Evolutionary conservation across 192 early-diverging fungal genomes (phyloP).

Genomic region (Lobosporangium transversale): DNA sequence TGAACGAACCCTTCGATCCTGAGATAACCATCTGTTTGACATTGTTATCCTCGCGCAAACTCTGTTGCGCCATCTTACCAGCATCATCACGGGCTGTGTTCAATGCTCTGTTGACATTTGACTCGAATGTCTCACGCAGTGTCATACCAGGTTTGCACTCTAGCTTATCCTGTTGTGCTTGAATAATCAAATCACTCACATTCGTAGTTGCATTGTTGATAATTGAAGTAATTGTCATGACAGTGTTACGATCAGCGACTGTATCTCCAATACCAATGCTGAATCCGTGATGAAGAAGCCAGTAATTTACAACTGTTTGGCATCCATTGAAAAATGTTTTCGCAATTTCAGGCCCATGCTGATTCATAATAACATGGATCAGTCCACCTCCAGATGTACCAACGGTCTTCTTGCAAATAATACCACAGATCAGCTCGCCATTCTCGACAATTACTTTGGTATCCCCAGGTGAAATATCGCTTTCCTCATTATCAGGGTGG

Average conservation of each 20-base stretch:
- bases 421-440: conserved; percentile 92
- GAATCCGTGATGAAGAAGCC: conserved; percentile 94
- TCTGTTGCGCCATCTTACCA: conserved; percentile 84
- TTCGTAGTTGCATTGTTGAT: conserved; percentile 80
- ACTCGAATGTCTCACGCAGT: conserved; percentile 91
- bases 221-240: conserved; percentile 78
- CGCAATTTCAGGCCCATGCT: conserved; percentile 87
- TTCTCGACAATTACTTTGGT: conserved; percentile 91
- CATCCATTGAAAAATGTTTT: conserved; percentile 93
- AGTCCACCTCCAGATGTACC: conserved; percentile 87
- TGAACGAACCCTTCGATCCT: conserved; percentile 95
- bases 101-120: conserved; percentile 84
- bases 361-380: conserved; percentile 95
- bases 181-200: conserved; percentile 81
- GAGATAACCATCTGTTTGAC: conserved; percentile 96
- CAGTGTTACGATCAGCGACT: conserved; percentile 86
- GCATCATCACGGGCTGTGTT: conserved; percentile 93
- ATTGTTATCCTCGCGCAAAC: conserved; percentile 92
- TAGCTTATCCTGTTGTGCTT: conserved; percentile 86
- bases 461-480: conserved; percentile 87
- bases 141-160: conserved; percentile 92
- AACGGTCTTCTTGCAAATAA: conserved; percentile 95
- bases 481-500: conserved; percentile 82
- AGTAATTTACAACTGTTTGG: conserved; percentile 95
- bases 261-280: conserved; percentile 98